These are phyloP conservation scores for Angomonas desouzai DNA, from an alignment of 208 protist species.

Conservation along the genomic window DNA sequence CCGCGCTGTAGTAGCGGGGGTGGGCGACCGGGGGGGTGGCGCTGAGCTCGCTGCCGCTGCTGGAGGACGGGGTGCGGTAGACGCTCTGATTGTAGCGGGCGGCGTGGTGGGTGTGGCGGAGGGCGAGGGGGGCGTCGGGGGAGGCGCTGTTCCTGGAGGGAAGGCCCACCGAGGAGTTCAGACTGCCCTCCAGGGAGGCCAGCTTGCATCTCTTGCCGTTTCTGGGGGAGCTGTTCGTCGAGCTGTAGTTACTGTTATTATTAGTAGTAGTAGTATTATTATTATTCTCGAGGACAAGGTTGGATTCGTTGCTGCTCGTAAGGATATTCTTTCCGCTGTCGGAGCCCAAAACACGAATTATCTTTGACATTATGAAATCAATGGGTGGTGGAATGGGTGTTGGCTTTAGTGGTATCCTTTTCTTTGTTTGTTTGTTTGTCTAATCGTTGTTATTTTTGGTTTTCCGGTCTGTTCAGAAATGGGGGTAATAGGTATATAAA, in stretches of 20 bases:
- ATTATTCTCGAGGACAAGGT: too few species aligned
- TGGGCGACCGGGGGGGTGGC: too few species aligned
- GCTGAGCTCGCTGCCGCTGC: too few species aligned
- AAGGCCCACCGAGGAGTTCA: neutral
- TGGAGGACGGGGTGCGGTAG: neutral
- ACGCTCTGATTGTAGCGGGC: neutral
- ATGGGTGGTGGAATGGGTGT: neutral
- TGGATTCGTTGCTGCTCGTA: neutral
- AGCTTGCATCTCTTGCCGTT: neutral
- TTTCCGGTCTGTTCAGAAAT: too few species aligned
- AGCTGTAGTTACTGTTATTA: too few species aligned
- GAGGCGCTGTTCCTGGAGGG: neutral
- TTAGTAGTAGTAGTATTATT: too few species aligned
- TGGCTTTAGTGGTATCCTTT: neutral
- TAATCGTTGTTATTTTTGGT: neutral
- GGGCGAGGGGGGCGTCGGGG: too few species aligned
- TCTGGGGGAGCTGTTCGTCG: neutral
- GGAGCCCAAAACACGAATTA: neutral
- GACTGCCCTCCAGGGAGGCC: neutral
- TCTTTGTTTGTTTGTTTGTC: conserved; percentile 6
- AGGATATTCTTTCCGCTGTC: neutral
- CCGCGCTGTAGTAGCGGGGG: too few species aligned
- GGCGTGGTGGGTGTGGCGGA: too few species aligned
- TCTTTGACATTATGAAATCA: neutral
- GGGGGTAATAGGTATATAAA: too few species aligned